Evolutionary conservation across 768 basidiomycete genomes (phyloP).

Genomic region (Mycena belliarum): DNA sequence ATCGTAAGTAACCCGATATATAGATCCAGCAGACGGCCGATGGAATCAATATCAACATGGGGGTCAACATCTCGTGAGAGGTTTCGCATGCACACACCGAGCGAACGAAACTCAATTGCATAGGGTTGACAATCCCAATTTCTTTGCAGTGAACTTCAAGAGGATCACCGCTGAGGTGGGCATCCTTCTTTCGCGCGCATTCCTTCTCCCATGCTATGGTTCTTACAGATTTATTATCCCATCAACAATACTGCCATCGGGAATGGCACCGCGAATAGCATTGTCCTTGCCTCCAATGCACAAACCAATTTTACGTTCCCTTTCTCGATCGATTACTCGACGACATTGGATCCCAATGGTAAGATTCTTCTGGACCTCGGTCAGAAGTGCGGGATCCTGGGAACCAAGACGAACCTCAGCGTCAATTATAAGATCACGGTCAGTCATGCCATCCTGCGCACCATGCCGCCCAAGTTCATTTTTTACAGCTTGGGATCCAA

Average conservation of each 20-base stretch:
- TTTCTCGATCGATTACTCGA: constrained; percentile 65
- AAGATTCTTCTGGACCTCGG: constrained; percentile 63
- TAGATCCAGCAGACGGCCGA: constrained; percentile 42
- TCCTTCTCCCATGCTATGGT: background rate
- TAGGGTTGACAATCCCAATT: constrained; percentile 83
- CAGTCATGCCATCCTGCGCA: constrained; percentile 24
- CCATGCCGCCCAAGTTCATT: constrained; percentile 1
- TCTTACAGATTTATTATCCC: constrained; percentile 67
- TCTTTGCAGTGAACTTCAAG: constrained; percentile 67
- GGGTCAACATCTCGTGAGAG: constrained; percentile 66
- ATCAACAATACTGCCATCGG: constrained; percentile 72
- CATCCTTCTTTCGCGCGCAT: background rate
- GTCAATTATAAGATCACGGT: constrained; percentile 72
- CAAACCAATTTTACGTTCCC: constrained; percentile 76
- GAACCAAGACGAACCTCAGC: constrained; percentile 48
- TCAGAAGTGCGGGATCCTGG: constrained; percentile 58
- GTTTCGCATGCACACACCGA: background rate
- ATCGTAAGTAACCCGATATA: background rate
- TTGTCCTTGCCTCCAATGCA: constrained; percentile 51
- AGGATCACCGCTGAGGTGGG: constrained; percentile 63
- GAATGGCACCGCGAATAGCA: constrained; percentile 49
- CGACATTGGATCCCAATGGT: constrained; percentile 49
- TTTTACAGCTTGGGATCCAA: constrained; percentile 57
- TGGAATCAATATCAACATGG: constrained; percentile 58
- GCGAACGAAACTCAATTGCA: constrained; percentile 7